Evolutionary conservation across 768 basidiomycete species (phyloP).

Genomic region (Hygrophoropsis aurantiaca): DNA sequence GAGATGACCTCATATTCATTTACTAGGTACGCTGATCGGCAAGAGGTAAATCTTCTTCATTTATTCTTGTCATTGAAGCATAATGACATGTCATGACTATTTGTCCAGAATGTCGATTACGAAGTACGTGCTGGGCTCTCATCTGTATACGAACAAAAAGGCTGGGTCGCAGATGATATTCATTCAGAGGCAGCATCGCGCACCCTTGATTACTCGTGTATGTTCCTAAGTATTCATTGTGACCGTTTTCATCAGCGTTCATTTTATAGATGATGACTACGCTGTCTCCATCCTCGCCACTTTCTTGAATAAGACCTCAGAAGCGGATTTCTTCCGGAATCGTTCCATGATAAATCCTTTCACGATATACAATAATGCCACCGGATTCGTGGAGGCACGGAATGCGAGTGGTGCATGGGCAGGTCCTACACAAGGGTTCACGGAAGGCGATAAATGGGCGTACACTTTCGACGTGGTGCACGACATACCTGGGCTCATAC

Average conservation of each 20-base stretch:
- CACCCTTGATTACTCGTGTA: constrained; percentile 79
- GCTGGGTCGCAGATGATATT: constrained; percentile 77
- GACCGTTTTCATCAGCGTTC: neutral
- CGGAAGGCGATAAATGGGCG: constrained; percentile 78
- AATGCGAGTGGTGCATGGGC: constrained; percentile 71
- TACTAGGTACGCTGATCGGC: constrained; percentile 63
- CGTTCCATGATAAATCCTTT: constrained; percentile 59
- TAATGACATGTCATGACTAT: neutral
- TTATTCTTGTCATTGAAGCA: neutral
- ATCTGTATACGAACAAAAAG: constrained; percentile 62
- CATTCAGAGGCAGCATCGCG: constrained; percentile 80
- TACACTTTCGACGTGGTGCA: constrained; percentile 82
- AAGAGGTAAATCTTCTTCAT: constrained; percentile 51
- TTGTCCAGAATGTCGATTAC: constrained; percentile 61
- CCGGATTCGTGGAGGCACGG: constrained; percentile 83
- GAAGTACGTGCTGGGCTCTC: constrained; percentile 81
- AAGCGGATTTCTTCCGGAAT: constrained; percentile 51
- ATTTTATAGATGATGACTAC: constrained; percentile 70
- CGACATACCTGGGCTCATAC: constrained; percentile 60
- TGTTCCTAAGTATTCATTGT: constrained; percentile 15
- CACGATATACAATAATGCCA: constrained; percentile 61
- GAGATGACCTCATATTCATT: neutral
- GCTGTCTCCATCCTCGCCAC: constrained; percentile 65
- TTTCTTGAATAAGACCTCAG: constrained; percentile 47
- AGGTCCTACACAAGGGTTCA: constrained; percentile 73